Conservation (phyloP, 1,284 basidiomycete genomes). For the Veloporphyrellus conicus region DNA sequence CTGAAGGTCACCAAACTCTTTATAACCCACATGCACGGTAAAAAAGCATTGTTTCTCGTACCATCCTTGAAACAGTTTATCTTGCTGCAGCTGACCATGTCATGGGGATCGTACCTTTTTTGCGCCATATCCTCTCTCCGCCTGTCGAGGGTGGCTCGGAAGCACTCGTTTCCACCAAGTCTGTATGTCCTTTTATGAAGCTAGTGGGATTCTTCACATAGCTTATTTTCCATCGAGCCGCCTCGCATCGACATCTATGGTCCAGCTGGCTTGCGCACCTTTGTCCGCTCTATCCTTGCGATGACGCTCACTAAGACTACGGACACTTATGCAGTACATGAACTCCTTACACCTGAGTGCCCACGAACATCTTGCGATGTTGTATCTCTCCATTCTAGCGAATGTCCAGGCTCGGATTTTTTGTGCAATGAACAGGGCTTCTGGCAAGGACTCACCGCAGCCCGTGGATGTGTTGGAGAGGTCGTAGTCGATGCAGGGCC, state of each 20-base stretch:
- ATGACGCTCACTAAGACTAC: constrained; percentile 65
- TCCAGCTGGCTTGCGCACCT: constrained; percentile 74
- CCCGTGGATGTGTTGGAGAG: constrained; percentile 37
- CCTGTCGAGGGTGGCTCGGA: constrained; percentile 37
- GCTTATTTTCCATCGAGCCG: constrained; percentile 28
- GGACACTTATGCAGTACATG: constrained; percentile 77
- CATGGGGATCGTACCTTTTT: constrained; percentile 73
- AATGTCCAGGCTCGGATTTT: constrained; percentile 66
- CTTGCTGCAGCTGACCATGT: constrained; percentile 65
- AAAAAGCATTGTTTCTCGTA: constrained; percentile 23
- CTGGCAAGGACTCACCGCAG: constrained; percentile 58
- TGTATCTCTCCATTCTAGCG: constrained; percentile 58
- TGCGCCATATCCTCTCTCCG: constrained; percentile 59
- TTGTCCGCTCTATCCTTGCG: constrained; percentile 70
- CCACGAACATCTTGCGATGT: constrained; percentile 47
- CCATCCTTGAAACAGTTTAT: background rate
- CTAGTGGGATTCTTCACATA: too few relatives aligned
- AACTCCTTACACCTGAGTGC: constrained; percentile 61
- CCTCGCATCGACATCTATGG: constrained; percentile 77
- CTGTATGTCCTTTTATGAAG: constrained; percentile 15
- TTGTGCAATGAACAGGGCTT: constrained; percentile 59
- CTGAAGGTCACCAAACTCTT: constrained; percentile 70
- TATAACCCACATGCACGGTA: constrained; percentile 85
- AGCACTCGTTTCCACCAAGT: constrained; percentile 11
- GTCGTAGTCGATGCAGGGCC: constrained; percentile 74